Evolutionary conservation across 2,329 filamentous ascomycete species (phyloP).

Genomic region (Hansfordia pulvinata): DNA sequence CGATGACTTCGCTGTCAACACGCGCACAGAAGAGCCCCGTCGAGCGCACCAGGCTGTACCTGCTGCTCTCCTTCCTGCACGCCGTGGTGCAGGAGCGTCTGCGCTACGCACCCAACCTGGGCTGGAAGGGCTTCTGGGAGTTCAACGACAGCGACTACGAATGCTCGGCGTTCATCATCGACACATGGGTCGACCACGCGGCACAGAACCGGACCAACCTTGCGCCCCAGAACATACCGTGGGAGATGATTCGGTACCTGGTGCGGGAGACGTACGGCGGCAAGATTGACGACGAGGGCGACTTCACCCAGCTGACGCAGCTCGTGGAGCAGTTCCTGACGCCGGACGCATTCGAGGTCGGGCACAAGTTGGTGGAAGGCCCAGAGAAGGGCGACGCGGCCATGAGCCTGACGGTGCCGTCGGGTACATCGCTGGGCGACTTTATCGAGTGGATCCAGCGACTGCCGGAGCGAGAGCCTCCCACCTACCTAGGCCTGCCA

Average conservation of each 20-base stretch:
- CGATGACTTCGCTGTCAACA: conserved; percentile 67
- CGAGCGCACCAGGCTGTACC: conserved; percentile 78
- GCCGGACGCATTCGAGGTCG: conserved; percentile 79
- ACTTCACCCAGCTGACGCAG: conserved; percentile 60
- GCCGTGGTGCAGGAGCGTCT: conserved; percentile 91
- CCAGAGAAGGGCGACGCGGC: conserved; percentile 39
- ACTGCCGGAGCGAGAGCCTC: conserved; percentile 88
- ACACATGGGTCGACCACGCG: conserved; percentile 79
- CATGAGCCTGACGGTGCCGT: conserved; percentile 58
- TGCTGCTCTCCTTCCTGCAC: conserved; percentile 86
- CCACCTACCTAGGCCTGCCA: conserved; percentile 84
- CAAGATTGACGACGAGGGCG: conserved; percentile 85
- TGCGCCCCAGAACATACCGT: conserved; percentile 84
- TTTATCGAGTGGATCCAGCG: conserved; percentile 87
- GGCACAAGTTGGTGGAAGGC: conserved; percentile 74
- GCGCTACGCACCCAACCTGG: conserved; percentile 82
- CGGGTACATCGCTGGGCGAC: conserved; percentile 68
- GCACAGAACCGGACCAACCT: conserved; percentile 84
- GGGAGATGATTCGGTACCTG: conserved; percentile 87
- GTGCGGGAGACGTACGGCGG: conserved; percentile 93
- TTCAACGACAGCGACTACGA: conserved; percentile 99
- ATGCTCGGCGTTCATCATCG: conserved; percentile 90
- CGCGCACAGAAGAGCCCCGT: conserved; percentile 71
- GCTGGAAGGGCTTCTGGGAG: conserved; percentile 99
- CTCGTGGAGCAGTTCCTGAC: conserved; percentile 73